Evolutionary conservation across 805 yeast genomes (phyloP).

Genomic region (Huiozyma sinensis): DNA sequence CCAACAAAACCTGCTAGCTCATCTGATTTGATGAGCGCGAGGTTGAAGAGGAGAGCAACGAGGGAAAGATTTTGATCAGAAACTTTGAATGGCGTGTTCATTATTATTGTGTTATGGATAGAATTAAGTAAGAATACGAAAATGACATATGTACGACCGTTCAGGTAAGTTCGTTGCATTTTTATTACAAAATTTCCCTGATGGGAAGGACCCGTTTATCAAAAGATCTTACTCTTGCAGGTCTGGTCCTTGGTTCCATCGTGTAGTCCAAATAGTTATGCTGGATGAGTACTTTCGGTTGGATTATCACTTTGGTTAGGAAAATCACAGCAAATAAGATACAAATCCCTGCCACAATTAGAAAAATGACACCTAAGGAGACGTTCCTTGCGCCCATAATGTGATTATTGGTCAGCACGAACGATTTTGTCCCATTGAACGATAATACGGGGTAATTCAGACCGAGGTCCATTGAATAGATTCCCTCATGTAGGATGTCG

Average conservation of each 20-base stretch:
- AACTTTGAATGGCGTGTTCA: too few relatives aligned
- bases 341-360: slow-evolving; percentile 74
- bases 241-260: neutral
- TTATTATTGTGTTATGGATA: too few relatives aligned
- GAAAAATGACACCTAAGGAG: slow-evolving; percentile 73
- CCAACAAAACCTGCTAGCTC: slow-evolving; percentile 5
- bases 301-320: slow-evolving; percentile 66
- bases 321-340: slow-evolving; percentile 63
- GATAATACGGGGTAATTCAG: slow-evolving; percentile 72
- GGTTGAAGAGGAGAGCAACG: slow-evolving; percentile 17
- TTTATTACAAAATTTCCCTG: too few relatives aligned
- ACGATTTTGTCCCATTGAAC: slow-evolving; percentile 78
- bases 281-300: slow-evolving; percentile 66
- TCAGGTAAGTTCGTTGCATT: too few relatives aligned
- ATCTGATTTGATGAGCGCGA: slow-evolving; percentile 24
- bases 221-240: neutral
- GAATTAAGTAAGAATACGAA: too few relatives aligned
- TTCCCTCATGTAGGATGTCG: slow-evolving; percentile 48
- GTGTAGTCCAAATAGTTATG: slow-evolving; percentile 46
- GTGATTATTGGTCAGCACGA: slow-evolving; percentile 71
- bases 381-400: slow-evolving; percentile 81
- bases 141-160: too few relatives aligned
- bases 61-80: slow-evolving; percentile 4
- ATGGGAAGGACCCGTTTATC: too few relatives aligned
- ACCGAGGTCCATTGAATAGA: slow-evolving; percentile 56